A percentile compares a stretch with the other conserved stretches of the same genome.
Conservation (phyloP, 2,329 filamentous ascomycete species). For the Penicillium sp. region DNA sequence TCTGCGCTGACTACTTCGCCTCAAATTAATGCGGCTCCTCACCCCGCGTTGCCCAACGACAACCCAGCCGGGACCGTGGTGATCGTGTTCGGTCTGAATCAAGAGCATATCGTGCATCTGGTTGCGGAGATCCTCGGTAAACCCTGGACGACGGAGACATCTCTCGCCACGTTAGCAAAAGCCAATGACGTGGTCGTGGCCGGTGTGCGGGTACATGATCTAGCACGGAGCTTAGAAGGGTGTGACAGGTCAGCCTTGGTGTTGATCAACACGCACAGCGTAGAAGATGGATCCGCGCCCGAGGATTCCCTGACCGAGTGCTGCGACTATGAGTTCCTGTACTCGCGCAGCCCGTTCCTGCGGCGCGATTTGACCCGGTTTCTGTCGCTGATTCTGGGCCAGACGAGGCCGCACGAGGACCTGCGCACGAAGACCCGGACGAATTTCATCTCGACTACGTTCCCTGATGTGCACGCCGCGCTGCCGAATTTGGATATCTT, state of each 20-base stretch:
- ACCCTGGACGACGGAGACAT: slow-evolving; percentile 60
- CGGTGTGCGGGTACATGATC: slow-evolving; percentile 59
- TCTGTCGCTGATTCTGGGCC: slow-evolving; percentile 73
- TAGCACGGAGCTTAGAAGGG: slow-evolving; percentile 57
- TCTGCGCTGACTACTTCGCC: background rate
- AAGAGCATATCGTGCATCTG: slow-evolving; percentile 70
- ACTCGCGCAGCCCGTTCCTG: slow-evolving; percentile 68
- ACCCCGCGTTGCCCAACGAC: background rate
- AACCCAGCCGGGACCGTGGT: slow-evolving; percentile 45
- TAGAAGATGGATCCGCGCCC: slow-evolving; percentile 67
- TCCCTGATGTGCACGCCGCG: slow-evolving; percentile 78
- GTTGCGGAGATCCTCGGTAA: slow-evolving; percentile 79
- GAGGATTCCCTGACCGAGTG: slow-evolving; percentile 62
- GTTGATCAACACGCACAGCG: slow-evolving; percentile 72
- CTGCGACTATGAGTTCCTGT: slow-evolving; percentile 85
- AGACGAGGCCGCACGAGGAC: slow-evolving; percentile 73
- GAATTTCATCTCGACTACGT: slow-evolving; percentile 83
- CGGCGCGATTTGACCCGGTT: slow-evolving; percentile 75
- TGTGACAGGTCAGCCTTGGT: slow-evolving; percentile 61
- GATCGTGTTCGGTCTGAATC: slow-evolving; percentile 67
- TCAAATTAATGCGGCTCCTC: slow-evolving; percentile 4
- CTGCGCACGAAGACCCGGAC: slow-evolving; percentile 69
- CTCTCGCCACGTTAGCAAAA: slow-evolving; percentile 53
- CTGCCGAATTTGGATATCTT: slow-evolving; percentile 82
- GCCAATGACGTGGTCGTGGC: slow-evolving; percentile 64